Evolutionary conservation across 2,329 filamentous ascomycete genomes (phyloP).

Genomic region (Emmonsia crescens): DNA sequence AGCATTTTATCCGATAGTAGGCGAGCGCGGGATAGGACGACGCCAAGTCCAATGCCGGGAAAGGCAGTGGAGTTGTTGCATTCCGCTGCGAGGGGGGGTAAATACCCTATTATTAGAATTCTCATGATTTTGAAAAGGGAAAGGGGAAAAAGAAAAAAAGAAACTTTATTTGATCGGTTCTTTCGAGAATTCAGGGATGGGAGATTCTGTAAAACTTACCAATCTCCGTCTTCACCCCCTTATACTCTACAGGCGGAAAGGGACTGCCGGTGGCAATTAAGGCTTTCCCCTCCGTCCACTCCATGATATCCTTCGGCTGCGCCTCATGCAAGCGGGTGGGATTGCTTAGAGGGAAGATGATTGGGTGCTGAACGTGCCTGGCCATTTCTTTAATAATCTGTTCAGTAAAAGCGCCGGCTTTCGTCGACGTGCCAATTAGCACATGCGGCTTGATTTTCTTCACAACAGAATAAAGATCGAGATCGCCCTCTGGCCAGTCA

Average conservation of each 20-base stretch:
- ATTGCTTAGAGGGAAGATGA: slow-evolving; percentile 73
- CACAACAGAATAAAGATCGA: slow-evolving; percentile 55
- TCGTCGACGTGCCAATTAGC: slow-evolving; percentile 73
- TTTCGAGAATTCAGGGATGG: not conserved
- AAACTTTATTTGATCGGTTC: not conserved
- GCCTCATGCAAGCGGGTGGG: slow-evolving; percentile 78
- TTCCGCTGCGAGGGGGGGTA: slow-evolving; percentile 47
- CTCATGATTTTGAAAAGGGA: too few relatives aligned
- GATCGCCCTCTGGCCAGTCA: slow-evolving; percentile 41
- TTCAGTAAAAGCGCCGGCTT: slow-evolving; percentile 64
- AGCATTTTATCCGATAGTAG: slow-evolving; percentile 68
- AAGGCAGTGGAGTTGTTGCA: slow-evolving; percentile 86
- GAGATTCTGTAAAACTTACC: slow-evolving; percentile 25
- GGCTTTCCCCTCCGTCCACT: slow-evolving; percentile 68
- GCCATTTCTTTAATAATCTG: slow-evolving; percentile 67
- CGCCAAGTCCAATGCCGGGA: slow-evolving; percentile 73
- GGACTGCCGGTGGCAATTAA: slow-evolving; percentile 77
- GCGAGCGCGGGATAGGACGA: slow-evolving; percentile 56
- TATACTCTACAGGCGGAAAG: slow-evolving; percentile 59
- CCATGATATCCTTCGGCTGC: slow-evolving; percentile 60
- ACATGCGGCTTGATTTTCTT: slow-evolving; percentile 65
- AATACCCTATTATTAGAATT: not conserved
- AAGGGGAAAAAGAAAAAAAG: not conserved
- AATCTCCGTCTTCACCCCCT: slow-evolving; percentile 45
- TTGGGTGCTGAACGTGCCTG: slow-evolving; percentile 58